These are phyloP conservation scores for Alternaria metachromatica DNA, from an alignment of 2,329 filamentous ascomycete species.

Conservation along the genomic window DNA sequence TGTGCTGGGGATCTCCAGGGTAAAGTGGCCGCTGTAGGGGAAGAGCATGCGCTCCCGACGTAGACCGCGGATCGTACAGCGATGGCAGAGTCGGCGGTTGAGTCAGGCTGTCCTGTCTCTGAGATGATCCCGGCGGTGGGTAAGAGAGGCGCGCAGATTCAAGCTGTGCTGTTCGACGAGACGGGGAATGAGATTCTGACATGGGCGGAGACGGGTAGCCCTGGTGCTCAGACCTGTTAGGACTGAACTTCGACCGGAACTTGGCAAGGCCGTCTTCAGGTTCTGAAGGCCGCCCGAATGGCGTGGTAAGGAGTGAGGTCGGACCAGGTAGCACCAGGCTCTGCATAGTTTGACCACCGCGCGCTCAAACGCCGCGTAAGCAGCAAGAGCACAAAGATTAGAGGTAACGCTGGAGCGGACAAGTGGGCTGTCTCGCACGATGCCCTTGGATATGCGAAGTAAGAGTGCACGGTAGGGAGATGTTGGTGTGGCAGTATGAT, in stretches of 20 bases:
- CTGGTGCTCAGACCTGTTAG: conserved; percentile 42
- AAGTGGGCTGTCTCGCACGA: conserved; percentile 20
- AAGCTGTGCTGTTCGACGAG: conserved; percentile 45
- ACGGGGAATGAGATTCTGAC: conserved; percentile 58
- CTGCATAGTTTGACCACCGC: conserved; percentile 50
- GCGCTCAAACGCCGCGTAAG: conserved; percentile 45
- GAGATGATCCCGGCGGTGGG: conserved; percentile 29
- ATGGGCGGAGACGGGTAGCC: conserved; percentile 59
- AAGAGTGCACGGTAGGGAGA: conserved; percentile 27
- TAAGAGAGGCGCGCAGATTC: conserved; percentile 42
- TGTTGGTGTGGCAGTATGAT: conserved; percentile 30
- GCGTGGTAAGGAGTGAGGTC: conserved; percentile 44
- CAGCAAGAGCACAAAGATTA: conserved; percentile 43
- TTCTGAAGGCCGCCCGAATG: conserved; percentile 47
- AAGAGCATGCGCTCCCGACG: conserved; percentile 24
- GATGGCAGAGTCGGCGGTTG: conserved; percentile 34
- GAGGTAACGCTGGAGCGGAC: conserved; percentile 29
- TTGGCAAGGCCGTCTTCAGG: conserved; percentile 45
- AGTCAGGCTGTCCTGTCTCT: conserved; percentile 33
- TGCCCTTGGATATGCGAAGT: conserved; percentile 23
- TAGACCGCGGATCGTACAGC: conserved; percentile 34
- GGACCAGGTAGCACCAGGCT: conserved; percentile 50
- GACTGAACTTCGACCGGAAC: conserved; percentile 44
- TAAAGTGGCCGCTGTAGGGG: conserved; percentile 39
- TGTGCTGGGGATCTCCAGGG: conserved; percentile 36